These are phyloP conservation scores for Hippophae rhamnoides DNA, from an alignment of 306 rosid genomes.

Conservation along the genomic window DNA sequence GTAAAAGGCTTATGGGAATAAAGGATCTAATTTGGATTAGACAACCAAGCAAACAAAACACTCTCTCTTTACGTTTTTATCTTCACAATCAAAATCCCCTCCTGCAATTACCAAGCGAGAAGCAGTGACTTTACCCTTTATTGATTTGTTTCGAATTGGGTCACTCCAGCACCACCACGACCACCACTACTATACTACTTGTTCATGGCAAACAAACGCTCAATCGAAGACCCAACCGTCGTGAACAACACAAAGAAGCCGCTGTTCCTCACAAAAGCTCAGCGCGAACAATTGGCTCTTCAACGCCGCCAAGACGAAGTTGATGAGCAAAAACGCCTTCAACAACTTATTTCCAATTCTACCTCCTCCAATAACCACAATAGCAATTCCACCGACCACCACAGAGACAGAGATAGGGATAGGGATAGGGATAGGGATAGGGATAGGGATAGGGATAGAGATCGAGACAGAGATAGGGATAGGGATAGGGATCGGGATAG, in stretches of 20 bases:
- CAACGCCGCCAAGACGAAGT: slow-evolving; percentile 62
- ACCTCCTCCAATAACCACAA: slow-evolving; percentile 12
- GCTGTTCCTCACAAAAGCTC: slow-evolving; percentile 59
- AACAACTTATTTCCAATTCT: slow-evolving; percentile 34
- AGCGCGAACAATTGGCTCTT: slow-evolving; percentile 66
- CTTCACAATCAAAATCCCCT: background rate
- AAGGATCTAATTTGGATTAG: too few species aligned
- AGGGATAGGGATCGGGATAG: slow-evolving; percentile 31
- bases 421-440: slow-evolving; percentile 33
- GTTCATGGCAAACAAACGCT: slow-evolving; percentile 13
- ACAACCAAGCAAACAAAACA: too few species aligned
- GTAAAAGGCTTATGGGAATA: too few species aligned
- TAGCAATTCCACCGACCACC: slow-evolving; percentile 1
- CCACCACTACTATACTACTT: too few species aligned
- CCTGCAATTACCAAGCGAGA: slow-evolving; percentile 3
- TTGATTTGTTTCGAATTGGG: too few species aligned
- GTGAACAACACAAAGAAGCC: slow-evolving; percentile 31
- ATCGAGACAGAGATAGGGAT: slow-evolving; percentile 29
- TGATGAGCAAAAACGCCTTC: slow-evolving; percentile 45
- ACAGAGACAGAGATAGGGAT: slow-evolving; percentile 31
- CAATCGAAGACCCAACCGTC: slow-evolving; percentile 12
- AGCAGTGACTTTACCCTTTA: background rate
- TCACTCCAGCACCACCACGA: too few species aligned
- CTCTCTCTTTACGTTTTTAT: too few species aligned
- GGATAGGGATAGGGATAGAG: slow-evolving; percentile 32